Conservation (phyloP, 345 rosid species). For the Cardamine chenopodiifolia region DNA sequence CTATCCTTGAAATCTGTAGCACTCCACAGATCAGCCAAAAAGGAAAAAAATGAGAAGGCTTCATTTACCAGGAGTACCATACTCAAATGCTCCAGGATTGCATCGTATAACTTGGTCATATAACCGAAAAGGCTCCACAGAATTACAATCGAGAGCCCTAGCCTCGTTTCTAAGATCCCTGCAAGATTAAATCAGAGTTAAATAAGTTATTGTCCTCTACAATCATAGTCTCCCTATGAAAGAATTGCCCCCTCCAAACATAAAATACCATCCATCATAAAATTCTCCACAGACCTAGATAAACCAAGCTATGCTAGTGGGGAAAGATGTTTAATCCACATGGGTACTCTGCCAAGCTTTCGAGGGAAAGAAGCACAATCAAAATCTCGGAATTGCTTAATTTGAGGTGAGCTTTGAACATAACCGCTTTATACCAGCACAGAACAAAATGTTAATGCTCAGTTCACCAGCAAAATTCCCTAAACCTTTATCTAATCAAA, state of each 20-base stretch:
- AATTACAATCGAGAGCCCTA: conserved; percentile 37
- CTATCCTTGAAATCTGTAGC: conserved; percentile 12
- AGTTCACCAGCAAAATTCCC: conserved; percentile 19
- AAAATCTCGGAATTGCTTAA: conserved; percentile 1
- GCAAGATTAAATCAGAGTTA: conserved; percentile 29
- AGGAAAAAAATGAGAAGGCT: conserved; percentile 39
- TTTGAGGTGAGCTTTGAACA: not conserved
- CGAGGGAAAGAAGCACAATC: not conserved
- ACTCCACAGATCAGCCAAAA: conserved; percentile 7
- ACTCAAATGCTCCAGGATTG: conserved; percentile 82
- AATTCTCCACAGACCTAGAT: not conserved
- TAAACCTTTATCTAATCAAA: conserved; percentile 1
- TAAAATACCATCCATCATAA: conserved; percentile 3
- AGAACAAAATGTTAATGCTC: conserved; percentile 11
- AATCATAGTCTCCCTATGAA: conserved; percentile 1
- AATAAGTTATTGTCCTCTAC: not conserved
- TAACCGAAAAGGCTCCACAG: conserved; percentile 59
- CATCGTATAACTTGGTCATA: conserved; percentile 65
- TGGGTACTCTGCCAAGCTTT: conserved; percentile 5
- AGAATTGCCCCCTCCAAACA: not conserved
- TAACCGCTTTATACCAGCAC: not conserved
- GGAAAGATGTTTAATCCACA: not conserved
- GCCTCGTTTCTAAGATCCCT: conserved; percentile 71
- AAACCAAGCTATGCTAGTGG: conserved; percentile 4
- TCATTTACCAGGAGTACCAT: conserved; percentile 77